phyloP scores from a whole-genome alignment of 202 grass and related monocot genomes.

The Thinopyrum obtusiflorum region DNA sequence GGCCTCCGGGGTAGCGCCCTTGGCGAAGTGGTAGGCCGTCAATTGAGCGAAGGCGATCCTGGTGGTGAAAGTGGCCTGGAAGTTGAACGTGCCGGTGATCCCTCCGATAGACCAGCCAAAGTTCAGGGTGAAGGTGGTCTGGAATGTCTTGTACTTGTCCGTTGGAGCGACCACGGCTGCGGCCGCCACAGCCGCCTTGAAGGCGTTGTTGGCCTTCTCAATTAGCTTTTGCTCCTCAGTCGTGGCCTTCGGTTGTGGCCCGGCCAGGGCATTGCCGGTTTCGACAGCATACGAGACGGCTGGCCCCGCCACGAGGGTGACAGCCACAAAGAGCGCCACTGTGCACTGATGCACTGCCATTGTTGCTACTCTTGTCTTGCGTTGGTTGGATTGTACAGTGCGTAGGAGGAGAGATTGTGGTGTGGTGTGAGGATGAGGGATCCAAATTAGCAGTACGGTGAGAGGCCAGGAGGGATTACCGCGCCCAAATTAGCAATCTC shows the following conservation, averaged over 20 bases:
- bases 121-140: background rate
- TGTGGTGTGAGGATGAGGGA: background rate
- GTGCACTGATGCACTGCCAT: background rate
- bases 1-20: background rate
- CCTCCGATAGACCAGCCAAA: background rate
- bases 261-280: background rate
- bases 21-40: constrained; percentile 37
- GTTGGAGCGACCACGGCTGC: background rate
- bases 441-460: background rate
- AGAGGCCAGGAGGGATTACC: background rate
- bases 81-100: too few species aligned
- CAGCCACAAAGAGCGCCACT: background rate
- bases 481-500: background rate
- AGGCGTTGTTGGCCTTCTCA: background rate
- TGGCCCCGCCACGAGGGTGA: too few species aligned
- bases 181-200: background rate
- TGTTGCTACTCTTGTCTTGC: background rate
- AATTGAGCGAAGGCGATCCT: background rate
- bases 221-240: background rate
- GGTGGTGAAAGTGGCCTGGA: background rate
- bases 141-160: background rate
- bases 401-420: background rate
- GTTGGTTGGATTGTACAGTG: background rate
- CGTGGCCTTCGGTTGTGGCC: background rate
- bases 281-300: too few species aligned